phyloP scores from a whole-genome alignment of 495 filamentous ascomycete species.

The Cladorrhinum samala region DNA sequence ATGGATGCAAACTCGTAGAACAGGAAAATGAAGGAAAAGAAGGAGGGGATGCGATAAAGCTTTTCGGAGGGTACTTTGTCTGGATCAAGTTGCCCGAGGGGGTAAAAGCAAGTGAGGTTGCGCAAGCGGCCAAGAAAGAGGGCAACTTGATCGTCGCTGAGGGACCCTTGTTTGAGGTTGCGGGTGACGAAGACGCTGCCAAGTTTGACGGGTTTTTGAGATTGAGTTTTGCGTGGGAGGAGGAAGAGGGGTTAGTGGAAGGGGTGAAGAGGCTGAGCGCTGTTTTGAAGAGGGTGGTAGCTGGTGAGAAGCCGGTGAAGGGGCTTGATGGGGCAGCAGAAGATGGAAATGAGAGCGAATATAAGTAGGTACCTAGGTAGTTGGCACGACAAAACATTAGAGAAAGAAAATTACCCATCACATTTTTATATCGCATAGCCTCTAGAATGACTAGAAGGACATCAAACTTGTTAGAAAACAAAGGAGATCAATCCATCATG shows the following conservation, averaged over 20 bases:
- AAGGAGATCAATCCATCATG: too few relatives aligned
- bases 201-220: conserved; percentile 53
- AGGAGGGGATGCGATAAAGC: too few relatives aligned
- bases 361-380: too few relatives aligned
- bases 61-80: conserved; percentile 73
- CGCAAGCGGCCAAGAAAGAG: conserved; percentile 44
- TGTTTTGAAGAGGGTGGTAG: conserved; percentile 30
- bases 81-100: conserved; percentile 61
- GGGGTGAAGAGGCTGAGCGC: conserved; percentile 58
- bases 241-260: conserved; percentile 58
- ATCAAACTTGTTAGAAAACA: too few relatives aligned
- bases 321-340: too few relatives aligned
- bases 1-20: conserved; percentile 47
- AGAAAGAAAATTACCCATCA: too few relatives aligned
- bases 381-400: too few relatives aligned
- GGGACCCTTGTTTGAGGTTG: conserved; percentile 63
- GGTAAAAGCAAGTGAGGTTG: conserved; percentile 46
- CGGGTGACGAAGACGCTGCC: conserved; percentile 43
- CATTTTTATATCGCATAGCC: too few relatives aligned
- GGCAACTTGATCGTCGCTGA: conserved; percentile 58
- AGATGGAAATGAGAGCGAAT: too few relatives aligned
- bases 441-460: too few relatives aligned
- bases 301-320: too few relatives aligned
- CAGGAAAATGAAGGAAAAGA: too few relatives aligned
- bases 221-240: conserved; percentile 72